Conservation (phyloP, 768 basidiomycete species). For the Tulasnella sp. region DNA sequence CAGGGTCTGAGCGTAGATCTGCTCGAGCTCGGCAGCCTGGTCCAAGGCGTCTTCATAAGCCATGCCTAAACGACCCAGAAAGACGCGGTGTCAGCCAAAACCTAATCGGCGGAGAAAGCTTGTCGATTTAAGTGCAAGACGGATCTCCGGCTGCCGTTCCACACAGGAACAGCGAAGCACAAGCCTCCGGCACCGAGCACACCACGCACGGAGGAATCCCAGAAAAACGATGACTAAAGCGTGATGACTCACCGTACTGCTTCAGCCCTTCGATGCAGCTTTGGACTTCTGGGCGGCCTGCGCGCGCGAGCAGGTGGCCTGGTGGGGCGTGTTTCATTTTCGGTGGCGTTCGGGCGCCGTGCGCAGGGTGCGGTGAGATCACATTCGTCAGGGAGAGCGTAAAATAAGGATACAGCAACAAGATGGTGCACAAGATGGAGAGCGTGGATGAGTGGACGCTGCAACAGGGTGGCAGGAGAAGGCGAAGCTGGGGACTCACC, state of each 20-base stretch:
- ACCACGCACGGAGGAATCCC: not conserved
- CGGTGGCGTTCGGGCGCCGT: not conserved
- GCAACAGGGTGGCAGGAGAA: not conserved
- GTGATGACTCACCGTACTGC: conserved; percentile 64
- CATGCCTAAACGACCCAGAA: conserved; percentile 43
- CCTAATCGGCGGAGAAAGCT: conserved; percentile 2
- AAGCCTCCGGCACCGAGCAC: conserved; percentile 12
- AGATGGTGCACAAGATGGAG: not conserved
- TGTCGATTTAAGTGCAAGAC: not conserved
- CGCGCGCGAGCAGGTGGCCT: conserved; percentile 67
- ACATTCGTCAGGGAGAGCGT: conserved; percentile 10
- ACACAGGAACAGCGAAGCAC: conserved; percentile 33
- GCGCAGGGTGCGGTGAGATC: conserved; percentile 1
- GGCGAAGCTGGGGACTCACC: conserved; percentile 47
- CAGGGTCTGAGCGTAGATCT: conserved; percentile 47
- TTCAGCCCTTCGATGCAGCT: conserved; percentile 84
- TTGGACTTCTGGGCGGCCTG: conserved; percentile 80
- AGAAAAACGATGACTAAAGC: not conserved
- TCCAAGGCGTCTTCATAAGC: conserved; percentile 87
- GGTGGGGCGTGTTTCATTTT: conserved; percentile 2
- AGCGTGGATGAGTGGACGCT: conserved; percentile 17
- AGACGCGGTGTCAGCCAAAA: not conserved
- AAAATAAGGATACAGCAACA: not conserved
- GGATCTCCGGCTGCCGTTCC: conserved; percentile 33
- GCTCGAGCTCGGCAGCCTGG: conserved; percentile 66